Conservation (phyloP, 208 protist genomes). For the Crithidia thermophila region DNA sequence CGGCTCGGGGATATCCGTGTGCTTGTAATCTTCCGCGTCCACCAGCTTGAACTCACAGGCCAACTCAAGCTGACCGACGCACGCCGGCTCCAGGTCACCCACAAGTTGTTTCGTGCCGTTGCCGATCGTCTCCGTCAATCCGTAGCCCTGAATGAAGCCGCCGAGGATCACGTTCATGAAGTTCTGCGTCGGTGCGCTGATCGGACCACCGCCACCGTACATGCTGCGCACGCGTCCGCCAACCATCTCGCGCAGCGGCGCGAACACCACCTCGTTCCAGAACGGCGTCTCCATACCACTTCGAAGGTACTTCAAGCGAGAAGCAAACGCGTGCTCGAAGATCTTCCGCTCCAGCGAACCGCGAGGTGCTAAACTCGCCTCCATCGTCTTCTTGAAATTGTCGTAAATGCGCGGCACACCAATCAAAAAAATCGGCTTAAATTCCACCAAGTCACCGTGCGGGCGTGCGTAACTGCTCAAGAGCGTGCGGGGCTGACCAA, state of each 20-base stretch:
- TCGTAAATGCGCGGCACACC: slow-evolving; percentile 91
- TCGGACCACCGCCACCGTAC: slow-evolving; percentile 81
- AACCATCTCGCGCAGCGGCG: slow-evolving; percentile 52
- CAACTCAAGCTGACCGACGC: slow-evolving; percentile 66
- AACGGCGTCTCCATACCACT: slow-evolving; percentile 75
- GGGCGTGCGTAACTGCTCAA: slow-evolving; percentile 67
- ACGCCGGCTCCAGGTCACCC: slow-evolving; percentile 56
- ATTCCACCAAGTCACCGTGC: slow-evolving; percentile 75
- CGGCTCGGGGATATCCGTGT: slow-evolving; percentile 73
- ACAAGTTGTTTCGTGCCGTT: slow-evolving; percentile 63
- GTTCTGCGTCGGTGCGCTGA: slow-evolving; percentile 74
- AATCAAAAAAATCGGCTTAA: slow-evolving; percentile 82
- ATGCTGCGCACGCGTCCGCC: slow-evolving; percentile 74
- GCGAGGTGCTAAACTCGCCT: slow-evolving; percentile 58
- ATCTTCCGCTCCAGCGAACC: slow-evolving; percentile 68
- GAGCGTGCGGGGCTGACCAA: slow-evolving; percentile 78
- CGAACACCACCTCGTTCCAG: slow-evolving; percentile 89
- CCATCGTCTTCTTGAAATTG: slow-evolving; percentile 85
- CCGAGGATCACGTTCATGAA: slow-evolving; percentile 84
- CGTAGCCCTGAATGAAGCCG: slow-evolving; percentile 85
- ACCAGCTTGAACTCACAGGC: slow-evolving; percentile 87
- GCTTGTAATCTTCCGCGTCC: slow-evolving; percentile 88
- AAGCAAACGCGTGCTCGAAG: slow-evolving; percentile 73
- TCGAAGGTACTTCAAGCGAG: slow-evolving; percentile 55
- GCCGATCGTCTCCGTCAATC: slow-evolving; percentile 89